Conservation (phyloP, 2,329 filamentous ascomycete genomes). For the Venturia nashicola region DNA sequence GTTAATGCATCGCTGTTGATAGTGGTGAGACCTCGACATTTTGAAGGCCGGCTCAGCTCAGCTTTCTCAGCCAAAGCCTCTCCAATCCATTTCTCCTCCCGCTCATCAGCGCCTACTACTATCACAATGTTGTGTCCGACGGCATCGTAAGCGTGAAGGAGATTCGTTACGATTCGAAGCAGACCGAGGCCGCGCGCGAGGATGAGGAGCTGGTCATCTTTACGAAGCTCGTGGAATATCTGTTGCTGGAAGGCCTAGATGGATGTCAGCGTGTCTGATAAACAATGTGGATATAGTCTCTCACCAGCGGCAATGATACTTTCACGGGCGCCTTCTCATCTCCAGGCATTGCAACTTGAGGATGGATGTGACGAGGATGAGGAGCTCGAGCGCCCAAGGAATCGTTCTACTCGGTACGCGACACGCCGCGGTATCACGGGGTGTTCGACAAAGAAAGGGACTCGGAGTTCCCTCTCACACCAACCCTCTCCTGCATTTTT, state of each 20-base stretch:
- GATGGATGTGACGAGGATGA: neutral
- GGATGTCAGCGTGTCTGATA: slow-evolving; percentile 12
- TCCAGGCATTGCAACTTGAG: slow-evolving; percentile 20
- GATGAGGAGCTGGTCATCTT: slow-evolving; percentile 87
- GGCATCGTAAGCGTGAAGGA: slow-evolving; percentile 93
- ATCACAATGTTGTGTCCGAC: slow-evolving; percentile 88
- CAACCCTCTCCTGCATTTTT: neutral
- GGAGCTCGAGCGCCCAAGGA: neutral
- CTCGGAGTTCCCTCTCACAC: neutral
- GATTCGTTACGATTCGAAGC: slow-evolving; percentile 84
- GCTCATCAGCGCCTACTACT: slow-evolving; percentile 77
- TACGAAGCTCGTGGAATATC: slow-evolving; percentile 79
- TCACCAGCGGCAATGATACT: slow-evolving; percentile 63
- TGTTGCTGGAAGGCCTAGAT: slow-evolving; percentile 76
- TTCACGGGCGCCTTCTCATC: slow-evolving; percentile 51
- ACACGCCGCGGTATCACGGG: neutral
- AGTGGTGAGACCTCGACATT: slow-evolving; percentile 73
- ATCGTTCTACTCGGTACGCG: neutral
- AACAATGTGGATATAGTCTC: slow-evolving; percentile 13
- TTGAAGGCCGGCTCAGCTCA: slow-evolving; percentile 70
- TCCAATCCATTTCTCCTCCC: slow-evolving; percentile 94
- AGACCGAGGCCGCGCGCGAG: slow-evolving; percentile 86
- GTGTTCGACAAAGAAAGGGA: neutral
- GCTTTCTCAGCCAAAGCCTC: slow-evolving; percentile 93
- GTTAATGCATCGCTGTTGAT: slow-evolving; percentile 93